Evolutionary conservation across 73 alveolate species (phyloP), one percentile per base, ranked within the genome.

Genomic region (Paramecium sonneborni): DNA sequence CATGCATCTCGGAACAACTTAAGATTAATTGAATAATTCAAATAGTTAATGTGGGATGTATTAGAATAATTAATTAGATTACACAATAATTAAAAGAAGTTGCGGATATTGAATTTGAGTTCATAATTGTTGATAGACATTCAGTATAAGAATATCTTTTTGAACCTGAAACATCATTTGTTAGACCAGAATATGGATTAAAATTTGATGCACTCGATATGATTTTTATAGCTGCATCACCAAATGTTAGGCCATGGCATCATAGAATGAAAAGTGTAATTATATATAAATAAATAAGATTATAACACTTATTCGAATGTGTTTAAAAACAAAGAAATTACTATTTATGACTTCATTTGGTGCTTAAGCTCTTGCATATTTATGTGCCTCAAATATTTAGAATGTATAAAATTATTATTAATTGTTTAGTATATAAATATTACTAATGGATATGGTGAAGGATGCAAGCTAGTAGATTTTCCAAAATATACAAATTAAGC

Each of bases 231-330:
- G 69, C 94, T 12, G 94, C 88, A 11, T 46, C 76, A 14, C 46
- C 91, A 0, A 88, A 88, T 88, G 84, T 88, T 37, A 68, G 94
- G 21, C 94, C 94, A 38, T 88, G 94, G 94, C 48, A 58, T 14
- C 21, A 82, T 32, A 39, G 85, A n/a, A 69, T 70, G 90, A 38
- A 76, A 41, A 88, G 76, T 32, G 91, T 88, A 86, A 85, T 14
- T 14, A 23, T n/a, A 56, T 32, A 15, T 21, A 10, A 57, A 14
- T 58, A 38, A 70, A 24, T 24, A 37, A 86, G 46, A 39, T 57
- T 11, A 20, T 70, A 6, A 88, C 94, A 9, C 84, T 88, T 6
- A 88, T 88, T 5, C 76, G 94, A 72, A 88, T 88, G 94, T 69
- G 94, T 72, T 69, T 88, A 52, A 88, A 72, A 67, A 82, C 94